Base-by-base conservation (phyloP, 495 filamentous ascomycete species). In the Achaetomiella virescens region DNA sequence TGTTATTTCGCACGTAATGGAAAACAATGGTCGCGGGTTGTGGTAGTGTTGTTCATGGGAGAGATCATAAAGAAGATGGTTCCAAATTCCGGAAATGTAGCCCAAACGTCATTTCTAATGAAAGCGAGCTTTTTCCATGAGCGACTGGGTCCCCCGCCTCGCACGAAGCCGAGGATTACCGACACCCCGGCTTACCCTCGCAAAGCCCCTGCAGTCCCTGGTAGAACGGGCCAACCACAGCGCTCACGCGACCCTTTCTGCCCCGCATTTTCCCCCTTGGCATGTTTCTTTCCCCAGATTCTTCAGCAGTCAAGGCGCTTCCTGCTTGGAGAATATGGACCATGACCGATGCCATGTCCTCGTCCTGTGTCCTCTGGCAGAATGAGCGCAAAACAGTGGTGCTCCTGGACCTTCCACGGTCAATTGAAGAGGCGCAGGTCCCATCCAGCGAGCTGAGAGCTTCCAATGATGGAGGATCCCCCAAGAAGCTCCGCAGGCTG, bases 361-460 rank as follows among this genome's bases (percentile, higher is more conserved):
- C 44, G 7, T 72, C 71, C 27, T 70, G 63, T 25, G 62, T 78
- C 37, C 61, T 78, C 21, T 78, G 69, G 62, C 65, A 71, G 38
- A 76, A 68, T 49, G 54, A 61, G 5, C 58, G 57, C 57, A 61
- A 63, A 50, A 64, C 70, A 31, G 59, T 65, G 31, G 51, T 76
- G 38, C 42, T 78, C 10, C 61, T 78, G 50, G 76, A 78, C 54
- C 61, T 78, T 31, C 73, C 74, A 21, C 59, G 71, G 20, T 76
- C 76, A 35, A 63, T 78, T 29, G 75, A 78, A 55, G 74, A 78
- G 48, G 65, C 70, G 14, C 76, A 78, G 41, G 58, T 68, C 7
- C 67, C 65, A n/a, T 69, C 71, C 1, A 62, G 62, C 38, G 40
- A 49, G 27, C 37, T 61, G 20, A 50, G 43, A 47, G 10, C 31